phyloP scores from a whole-genome alignment of 139 green algal species.

The Ettlia oleoabundans region DNA sequence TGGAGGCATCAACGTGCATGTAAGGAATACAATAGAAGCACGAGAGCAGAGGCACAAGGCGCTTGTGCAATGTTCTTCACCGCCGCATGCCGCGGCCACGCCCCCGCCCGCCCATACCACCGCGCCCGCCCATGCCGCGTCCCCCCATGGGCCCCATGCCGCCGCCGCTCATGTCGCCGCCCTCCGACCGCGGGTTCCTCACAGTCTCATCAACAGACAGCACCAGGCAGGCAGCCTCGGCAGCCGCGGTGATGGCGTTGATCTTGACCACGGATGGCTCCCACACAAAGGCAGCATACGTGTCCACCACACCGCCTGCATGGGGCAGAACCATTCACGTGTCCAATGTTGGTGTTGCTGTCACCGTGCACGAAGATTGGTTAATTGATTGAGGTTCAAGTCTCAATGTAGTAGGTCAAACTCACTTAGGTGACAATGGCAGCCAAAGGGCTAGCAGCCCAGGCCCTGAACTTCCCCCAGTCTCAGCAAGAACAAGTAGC shows the following conservation, averaged over 20 bases:
- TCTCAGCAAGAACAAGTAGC: too few species aligned
- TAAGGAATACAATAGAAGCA: too few species aligned
- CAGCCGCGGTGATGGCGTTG: conserved; percentile 92
- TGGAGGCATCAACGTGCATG: too few species aligned
- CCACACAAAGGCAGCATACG: conserved; percentile 95
- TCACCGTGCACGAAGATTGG: not conserved
- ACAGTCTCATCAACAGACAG: conserved; percentile 98
- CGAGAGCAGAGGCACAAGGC: too few species aligned
- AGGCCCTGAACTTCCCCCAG: too few species aligned
- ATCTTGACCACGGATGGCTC: conserved; percentile 95
- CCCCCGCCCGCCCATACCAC: not conserved
- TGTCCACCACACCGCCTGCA: conserved; percentile 92
- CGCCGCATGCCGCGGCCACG: not conserved
- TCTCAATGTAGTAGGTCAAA: too few species aligned
- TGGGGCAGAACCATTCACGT: too few species aligned
- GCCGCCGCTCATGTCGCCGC: not conserved
- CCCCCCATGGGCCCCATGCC: not conserved
- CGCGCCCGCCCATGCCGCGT: conserved; percentile 8
- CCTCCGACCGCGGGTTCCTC: conserved; percentile 84
- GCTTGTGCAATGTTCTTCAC: too few species aligned
- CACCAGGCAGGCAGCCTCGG: conserved; percentile 96
- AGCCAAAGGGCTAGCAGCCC: too few species aligned
- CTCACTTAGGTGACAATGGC: too few species aligned
- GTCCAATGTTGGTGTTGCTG: too few species aligned
- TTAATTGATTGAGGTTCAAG: not conserved